A percentile compares a stretch with the other conserved stretches of the same genome.
Conservation (phyloP, 768 basidiomycete species). For the Pilatotrama ljubarskyi region DNA sequence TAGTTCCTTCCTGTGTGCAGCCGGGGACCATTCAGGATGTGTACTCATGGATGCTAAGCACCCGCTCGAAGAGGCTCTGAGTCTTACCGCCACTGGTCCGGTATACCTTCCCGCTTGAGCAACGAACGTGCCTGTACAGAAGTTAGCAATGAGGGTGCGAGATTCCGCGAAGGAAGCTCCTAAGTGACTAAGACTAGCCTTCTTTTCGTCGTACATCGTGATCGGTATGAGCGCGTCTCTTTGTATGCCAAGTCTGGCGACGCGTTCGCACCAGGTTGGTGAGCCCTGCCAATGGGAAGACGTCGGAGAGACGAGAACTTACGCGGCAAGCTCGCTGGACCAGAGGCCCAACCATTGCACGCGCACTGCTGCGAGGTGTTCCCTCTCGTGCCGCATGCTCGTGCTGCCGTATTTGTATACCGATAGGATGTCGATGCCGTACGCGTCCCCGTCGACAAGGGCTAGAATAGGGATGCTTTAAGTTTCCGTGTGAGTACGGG, state of each 20-base stretch:
- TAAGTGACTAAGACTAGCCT: slow-evolving; percentile 44
- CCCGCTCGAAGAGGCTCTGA: background rate
- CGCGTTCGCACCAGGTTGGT: background rate
- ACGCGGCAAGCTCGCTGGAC: slow-evolving; percentile 67
- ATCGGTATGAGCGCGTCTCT: slow-evolving; percentile 67
- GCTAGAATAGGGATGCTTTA: slow-evolving; percentile 73
- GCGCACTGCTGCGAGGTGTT: slow-evolving; percentile 63
- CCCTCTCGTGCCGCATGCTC: slow-evolving; percentile 68
- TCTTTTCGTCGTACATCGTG: slow-evolving; percentile 69
- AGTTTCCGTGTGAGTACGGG: background rate
- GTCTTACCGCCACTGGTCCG: slow-evolving; percentile 66
- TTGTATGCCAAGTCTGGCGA: slow-evolving; percentile 56
- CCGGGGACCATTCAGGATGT: background rate
- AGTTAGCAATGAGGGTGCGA: background rate
- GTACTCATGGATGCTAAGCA: background rate
- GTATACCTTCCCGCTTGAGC: slow-evolving; percentile 52
- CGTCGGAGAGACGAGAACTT: slow-evolving; percentile 21
- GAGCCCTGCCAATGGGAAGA: background rate
- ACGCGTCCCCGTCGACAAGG: slow-evolving; percentile 89
- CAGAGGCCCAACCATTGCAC: slow-evolving; percentile 82
- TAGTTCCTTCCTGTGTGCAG: slow-evolving; percentile 67
- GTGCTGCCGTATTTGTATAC: slow-evolving; percentile 84
- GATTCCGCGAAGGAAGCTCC: background rate
- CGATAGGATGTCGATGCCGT: slow-evolving; percentile 89
- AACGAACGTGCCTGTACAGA: slow-evolving; percentile 58